phyloP scores from a whole-genome alignment of 495 filamentous ascomycete genomes.

The Penicillium herquei region DNA sequence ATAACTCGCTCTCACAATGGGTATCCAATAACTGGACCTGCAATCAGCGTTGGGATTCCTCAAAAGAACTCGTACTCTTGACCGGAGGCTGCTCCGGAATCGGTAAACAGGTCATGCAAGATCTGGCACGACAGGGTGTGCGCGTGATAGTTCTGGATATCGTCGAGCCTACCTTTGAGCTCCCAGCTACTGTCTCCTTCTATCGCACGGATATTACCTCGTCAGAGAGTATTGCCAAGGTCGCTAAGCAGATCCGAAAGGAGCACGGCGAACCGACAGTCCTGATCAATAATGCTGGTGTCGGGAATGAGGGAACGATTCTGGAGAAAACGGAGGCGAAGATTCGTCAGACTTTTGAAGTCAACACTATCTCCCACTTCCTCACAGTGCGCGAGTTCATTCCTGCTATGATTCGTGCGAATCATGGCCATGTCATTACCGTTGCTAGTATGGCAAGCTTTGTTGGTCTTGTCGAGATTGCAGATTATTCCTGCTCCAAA shows the following conservation, averaged over 20 bases:
- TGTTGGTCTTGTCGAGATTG: slow-evolving; percentile 45
- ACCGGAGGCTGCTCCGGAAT: slow-evolving; percentile 61
- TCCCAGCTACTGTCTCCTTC: slow-evolving; percentile 42
- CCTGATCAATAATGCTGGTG: slow-evolving; percentile 62
- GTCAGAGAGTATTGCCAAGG: slow-evolving; percentile 38
- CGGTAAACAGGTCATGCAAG: slow-evolving; percentile 48
- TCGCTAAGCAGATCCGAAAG: slow-evolving; percentile 45
- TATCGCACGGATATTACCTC: slow-evolving; percentile 56
- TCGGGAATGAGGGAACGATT: slow-evolving; percentile 46
- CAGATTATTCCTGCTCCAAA: slow-evolving; percentile 58
- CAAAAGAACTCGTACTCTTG: slow-evolving; percentile 54
- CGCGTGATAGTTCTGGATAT: slow-evolving; percentile 54
- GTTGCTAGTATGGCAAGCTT: slow-evolving; percentile 57
- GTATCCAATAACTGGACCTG: slow-evolving; percentile 50
- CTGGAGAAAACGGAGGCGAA: slow-evolving; percentile 44
- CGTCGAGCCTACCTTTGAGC: slow-evolving; percentile 30
- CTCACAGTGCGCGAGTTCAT: slow-evolving; percentile 58
- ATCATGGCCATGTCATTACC: slow-evolving; percentile 61
- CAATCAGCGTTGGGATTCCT: slow-evolving; percentile 39
- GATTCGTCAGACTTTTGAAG: slow-evolving; percentile 53
- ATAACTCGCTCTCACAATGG: slow-evolving; percentile 40
- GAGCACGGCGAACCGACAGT: slow-evolving; percentile 52
- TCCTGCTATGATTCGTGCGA: slow-evolving; percentile 56
- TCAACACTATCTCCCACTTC: slow-evolving; percentile 62
- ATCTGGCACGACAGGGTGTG: slow-evolving; percentile 45